Evolutionary conservation across 768 basidiomycete genomes (phyloP), one percentile per base, ranked within the genome.

Genomic region (Nidularia pulvinata): DNA sequence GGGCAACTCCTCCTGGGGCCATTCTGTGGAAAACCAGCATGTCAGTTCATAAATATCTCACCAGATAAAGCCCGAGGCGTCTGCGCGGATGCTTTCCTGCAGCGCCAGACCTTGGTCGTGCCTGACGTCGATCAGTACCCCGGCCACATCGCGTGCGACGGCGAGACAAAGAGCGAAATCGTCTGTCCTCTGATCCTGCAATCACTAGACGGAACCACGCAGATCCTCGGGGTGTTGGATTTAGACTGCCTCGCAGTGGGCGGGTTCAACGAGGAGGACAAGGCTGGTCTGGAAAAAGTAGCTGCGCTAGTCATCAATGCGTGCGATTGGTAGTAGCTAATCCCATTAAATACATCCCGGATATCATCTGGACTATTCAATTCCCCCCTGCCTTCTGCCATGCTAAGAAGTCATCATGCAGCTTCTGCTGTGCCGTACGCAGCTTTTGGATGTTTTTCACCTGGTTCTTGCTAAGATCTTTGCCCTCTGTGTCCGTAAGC

Each of bases 121-220:
- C 70, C 75, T 16, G 81, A 95, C 55, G 93, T 98, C 16, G 81
- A 90, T 25, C 69, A 67, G 7, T 94, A 94, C 64, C 92, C 92
- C 1, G 94, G 95, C 0, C 96, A 98, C 65, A 96, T 97, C 56
- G 92, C 93, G 2, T 98, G 96, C 63, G 95, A 98, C 59, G 91
- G 86, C 19, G 85, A 88, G 50, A 96, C 95, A 2, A 87, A 88
- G 62, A 92, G 91, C 61, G 96, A 98, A 67, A 84, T 98, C 48
- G 95, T 97, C 22, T 74, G 89, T 48, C 95, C 95, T 6, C 75
- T 98, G 14, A 64, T 86, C 45, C 58, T 78, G 37, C 57, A 56
- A 34, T 50, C 67, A 49, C n/a, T n/a, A n/a, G 68, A 67, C 37
- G 69, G 60, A n/a, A 62, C 65, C 30, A 60, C 64, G 33, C 56